Percentiles rank a stretch among this genome's conserved stretches.
Evolutionary conservation across 1,284 basidiomycete genomes (phyloP).

Genomic region (Somion occarium): DNA sequence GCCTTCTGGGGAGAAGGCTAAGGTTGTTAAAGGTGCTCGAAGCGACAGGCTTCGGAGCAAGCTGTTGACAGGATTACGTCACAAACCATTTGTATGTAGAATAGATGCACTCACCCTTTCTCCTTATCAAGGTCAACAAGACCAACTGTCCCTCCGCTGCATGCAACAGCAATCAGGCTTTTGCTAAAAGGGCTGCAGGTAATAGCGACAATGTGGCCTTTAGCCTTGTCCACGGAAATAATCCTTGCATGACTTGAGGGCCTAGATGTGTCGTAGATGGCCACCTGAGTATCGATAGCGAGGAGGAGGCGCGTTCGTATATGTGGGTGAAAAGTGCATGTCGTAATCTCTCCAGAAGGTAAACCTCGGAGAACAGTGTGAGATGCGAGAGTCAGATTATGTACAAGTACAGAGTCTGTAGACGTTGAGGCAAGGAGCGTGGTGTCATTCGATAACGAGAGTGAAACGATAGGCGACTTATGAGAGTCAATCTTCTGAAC

Average conservation of each 20-base stretch:
- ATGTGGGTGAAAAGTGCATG: slow-evolving; percentile 58
- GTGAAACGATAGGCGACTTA: slow-evolving; percentile 41
- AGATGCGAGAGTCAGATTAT: slow-evolving; percentile 50
- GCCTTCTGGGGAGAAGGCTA: slow-evolving; percentile 65
- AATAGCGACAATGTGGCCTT: slow-evolving; percentile 42
- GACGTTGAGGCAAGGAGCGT: slow-evolving; percentile 55
- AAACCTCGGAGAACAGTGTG: slow-evolving; percentile 51
- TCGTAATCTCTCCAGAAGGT: slow-evolving; percentile 33
- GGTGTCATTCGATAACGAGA: slow-evolving; percentile 56
- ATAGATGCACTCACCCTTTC: slow-evolving; percentile 47
- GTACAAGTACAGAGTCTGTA: slow-evolving; percentile 45
- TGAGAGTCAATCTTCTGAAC: slow-evolving; percentile 59
- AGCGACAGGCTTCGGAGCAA: slow-evolving; percentile 51
- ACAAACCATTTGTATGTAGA: no score
- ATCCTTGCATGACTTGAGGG: slow-evolving; percentile 50
- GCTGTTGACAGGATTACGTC: slow-evolving; percentile 32
- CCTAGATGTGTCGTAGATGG: slow-evolving; percentile 58
- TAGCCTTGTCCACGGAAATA: slow-evolving; percentile 41
- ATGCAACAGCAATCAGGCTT: slow-evolving; percentile 55
- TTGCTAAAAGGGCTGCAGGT: slow-evolving; percentile 71
- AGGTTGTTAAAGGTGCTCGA: slow-evolving; percentile 47
- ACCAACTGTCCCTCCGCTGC: slow-evolving; percentile 45
- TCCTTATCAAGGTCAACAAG: slow-evolving; percentile 72
- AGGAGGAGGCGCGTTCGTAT: slow-evolving; percentile 53
- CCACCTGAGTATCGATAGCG: slow-evolving; percentile 44